Base-by-base conservation (phyloP, 257 asterid species). In the Avicennia marina region DNA sequence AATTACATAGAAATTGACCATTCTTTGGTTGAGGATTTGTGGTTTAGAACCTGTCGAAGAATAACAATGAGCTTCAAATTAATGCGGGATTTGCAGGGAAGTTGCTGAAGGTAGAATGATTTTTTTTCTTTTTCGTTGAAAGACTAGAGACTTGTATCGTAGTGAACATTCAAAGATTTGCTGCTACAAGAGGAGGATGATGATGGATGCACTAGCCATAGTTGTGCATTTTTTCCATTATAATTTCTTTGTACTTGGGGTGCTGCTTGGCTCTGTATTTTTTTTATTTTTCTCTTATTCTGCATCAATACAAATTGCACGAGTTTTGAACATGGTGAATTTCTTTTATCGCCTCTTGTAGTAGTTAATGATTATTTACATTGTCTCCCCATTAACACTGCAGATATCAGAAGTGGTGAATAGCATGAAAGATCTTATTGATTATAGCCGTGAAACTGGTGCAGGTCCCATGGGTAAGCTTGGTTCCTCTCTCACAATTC, bases 341-440 rank as follows among this genome's bases (percentile, higher is more conserved):
- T 29, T 29, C 4, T 29, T 4, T 4, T 29, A 8, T 4, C 4
- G 4, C 1, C 40, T 52, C 26, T 47, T 33, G 20, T 32, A 29
- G 15, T 26, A 12, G 18, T 65, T 60, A 34, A 42, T 50, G 58
- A 51, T 51, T 4, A 11, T 49, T 46, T 16, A 6, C 31, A 33
- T 24, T 56, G 11, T 31, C n/a, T 43, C 43, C 22, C 52, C 45
- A 29, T 39, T 29, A 18, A 53, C 25, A 11, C 68, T 81, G 85
- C 88, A 93, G 99, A 93, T 93, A 78, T 93, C 99, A 9, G 97
- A 93, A 74, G 99, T 93, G 70, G 99, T 93, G 57, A 93, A 93
- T 78, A 93, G 99, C 87, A 93, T 93, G 99, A 93, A 93, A 73
- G 99, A 93, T 86, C 86, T 93, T 54, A 89, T 93, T 42, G 97